Base-by-base conservation (phyloP, 345 rosid genomes). In the Gossypium anomalum region DNA sequence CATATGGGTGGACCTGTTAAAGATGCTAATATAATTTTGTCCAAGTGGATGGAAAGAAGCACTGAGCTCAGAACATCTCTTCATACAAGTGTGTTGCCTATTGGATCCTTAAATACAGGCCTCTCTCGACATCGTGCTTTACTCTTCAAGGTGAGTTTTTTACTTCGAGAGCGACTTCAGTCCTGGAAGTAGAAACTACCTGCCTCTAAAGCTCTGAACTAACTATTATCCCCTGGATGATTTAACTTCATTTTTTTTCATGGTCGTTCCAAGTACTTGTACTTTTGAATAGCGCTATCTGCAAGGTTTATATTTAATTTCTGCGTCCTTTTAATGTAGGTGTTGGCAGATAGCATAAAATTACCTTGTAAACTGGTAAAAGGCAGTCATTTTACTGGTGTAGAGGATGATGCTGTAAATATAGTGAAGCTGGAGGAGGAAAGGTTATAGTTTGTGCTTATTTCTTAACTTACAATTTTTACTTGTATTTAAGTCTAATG, bases 371-470 rank as follows among this genome's bases (percentile, higher is more conserved):
- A 97, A 81, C 85, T 96, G 86, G 97, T 96, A 70, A 96, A 93
- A 82, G 99, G 99, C 68, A 92, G 98, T 83, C 97, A 92, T 82
- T 96, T 93, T 88, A 96, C 99, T 67, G 99, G 99, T 14, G 86
- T 86, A 11, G 99, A 96, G 87, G 98, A 96, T 78, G 99, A 92
- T 87, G 99, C 97, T 72, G 93, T 96, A 76, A 92, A 96, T 85
- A 88, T 88, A 59, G 90, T 96, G 84, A 92, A 92, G 84, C 81
- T 89, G 75, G 93, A 86, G 57, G 89, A 93, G 80, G 98, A 89
- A 80, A 96, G 99, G 99, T 93, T 76, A 34, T 82, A 44, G 27
- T 43, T 78, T 83, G 70, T 78, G 68, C 81, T 79, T 76, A 29
- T 78, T 74, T 74, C 67, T 77, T 59, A 68, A 63, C 45, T 62